These are phyloP conservation scores for Neopestalotiopsis sp. DNA, from an alignment of 2,329 filamentous ascomycete species.

Conservation along the genomic window DNA sequence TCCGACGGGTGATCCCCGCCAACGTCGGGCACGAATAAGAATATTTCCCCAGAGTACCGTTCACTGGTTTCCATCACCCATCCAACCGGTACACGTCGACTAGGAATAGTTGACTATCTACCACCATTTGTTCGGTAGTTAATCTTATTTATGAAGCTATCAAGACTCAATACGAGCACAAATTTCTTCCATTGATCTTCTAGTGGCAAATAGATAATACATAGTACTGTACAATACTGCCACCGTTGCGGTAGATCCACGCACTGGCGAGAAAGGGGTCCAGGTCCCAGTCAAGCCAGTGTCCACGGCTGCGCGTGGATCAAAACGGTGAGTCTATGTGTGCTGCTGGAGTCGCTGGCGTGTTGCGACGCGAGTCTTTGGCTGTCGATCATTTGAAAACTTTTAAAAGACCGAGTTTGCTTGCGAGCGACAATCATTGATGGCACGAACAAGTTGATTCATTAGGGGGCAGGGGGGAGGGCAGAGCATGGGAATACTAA, in stretches of 20 bases:
- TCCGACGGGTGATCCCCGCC: neutral
- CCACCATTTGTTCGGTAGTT: neutral
- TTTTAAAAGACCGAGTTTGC: neutral
- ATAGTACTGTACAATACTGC: neutral
- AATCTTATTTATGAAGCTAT: neutral
- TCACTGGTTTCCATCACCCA: neutral
- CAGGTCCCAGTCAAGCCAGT: neutral
- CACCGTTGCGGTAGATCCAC: neutral
- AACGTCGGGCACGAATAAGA: neutral
- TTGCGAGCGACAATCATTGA: too few species aligned
- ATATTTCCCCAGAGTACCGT: neutral
- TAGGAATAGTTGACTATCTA: neutral
- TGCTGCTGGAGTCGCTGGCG: neutral
- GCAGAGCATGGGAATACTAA: too few species aligned
- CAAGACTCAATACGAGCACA: neutral
- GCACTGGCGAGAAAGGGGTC: neutral
- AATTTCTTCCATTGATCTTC: neutral
- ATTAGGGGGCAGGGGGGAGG: too few species aligned
- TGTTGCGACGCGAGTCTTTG: neutral
- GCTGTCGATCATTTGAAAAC: neutral
- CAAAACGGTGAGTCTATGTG: constrained; percentile 1
- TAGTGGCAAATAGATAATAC: neutral
- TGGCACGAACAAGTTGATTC: too few species aligned
- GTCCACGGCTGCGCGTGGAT: neutral
- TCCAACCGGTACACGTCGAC: neutral